Evolutionary conservation across 2,329 filamentous ascomycete genomes (phyloP), one percentile per base, ranked within the genome.

Genomic region (Ophiostoma fasciatum): DNA sequence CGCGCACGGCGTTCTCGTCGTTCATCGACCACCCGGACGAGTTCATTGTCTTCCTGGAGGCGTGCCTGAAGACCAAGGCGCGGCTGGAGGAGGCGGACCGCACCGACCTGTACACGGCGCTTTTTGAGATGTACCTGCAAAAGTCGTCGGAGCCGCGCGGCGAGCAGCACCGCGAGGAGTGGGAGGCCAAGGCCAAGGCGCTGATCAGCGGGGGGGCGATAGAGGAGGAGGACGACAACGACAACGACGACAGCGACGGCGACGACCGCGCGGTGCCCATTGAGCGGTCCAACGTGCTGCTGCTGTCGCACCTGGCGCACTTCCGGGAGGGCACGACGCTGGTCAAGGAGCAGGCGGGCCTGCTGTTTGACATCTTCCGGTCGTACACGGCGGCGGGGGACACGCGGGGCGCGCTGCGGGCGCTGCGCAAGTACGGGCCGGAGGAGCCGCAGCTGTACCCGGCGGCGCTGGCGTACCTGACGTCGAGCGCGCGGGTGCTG

Each of bases 111-210:
- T 90, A 90, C 51, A 96, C 88, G 0, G 94, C 92, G 0, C 57
- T 98, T 12, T 96, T 98, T 51, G 92, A 98, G 56, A 96, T 98
- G 81, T 98, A 96, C 51, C 64, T 98, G 8, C 82, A 93, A 55
- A 90, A 85, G 48, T 82, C 88, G 17, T 80, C 76, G 40, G 73
- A 78, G 39, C 78, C 78, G 49, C 82, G 77, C 49, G 77, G 77
- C 9, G 63, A 65, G 31, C 56, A 55, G 52, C 58, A 85, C 43
- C 76, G 78, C 44, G 71, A 80, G 47, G 71, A 79, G 44, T 98
- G 90, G 88, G 84, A 94, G 51, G 68, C 67, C 29, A 94, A 92
- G 53, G 90, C 90, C 0, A 94, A 90, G 60, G 77, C 74, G 42
- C 69, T 96, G 18, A 87, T 98, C 38, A 10, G 21, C 21, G 21